Conservation (phyloP, 495 filamentous ascomycete species). For the Lasiosphaeria hispida region DNA sequence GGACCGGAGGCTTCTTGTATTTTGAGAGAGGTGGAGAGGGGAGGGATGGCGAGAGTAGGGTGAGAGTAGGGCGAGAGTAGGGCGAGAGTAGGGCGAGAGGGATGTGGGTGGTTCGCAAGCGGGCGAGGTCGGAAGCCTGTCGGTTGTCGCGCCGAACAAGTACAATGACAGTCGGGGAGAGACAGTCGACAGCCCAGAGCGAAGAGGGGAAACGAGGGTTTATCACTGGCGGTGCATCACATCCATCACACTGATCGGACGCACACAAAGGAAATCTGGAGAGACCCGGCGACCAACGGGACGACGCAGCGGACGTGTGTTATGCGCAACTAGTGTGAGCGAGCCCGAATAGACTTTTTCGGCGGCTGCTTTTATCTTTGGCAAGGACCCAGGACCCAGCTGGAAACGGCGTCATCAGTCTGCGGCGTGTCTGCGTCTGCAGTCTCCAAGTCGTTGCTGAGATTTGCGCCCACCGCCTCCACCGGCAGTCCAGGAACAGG, state of each 20-base stretch:
- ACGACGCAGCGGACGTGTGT: neutral
- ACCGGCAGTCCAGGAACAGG: no score
- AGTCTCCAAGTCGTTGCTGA: no score
- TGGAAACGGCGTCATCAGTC: constrained; percentile 14
- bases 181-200: neutral
- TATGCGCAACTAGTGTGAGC: neutral
- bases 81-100: neutral
- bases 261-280: neutral
- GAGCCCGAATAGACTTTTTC: constrained; percentile 10
- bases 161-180: neutral
- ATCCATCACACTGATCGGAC: neutral
- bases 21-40: neutral
- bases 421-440: no score
- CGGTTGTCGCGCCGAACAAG: neutral
- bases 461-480: no score
- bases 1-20: neutral
- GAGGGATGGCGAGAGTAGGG: neutral
- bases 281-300: constrained; percentile 5
- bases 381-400: neutral
- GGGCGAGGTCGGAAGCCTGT: constrained; percentile 4
- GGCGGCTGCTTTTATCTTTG: neutral
- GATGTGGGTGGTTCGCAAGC: constrained; percentile 1
- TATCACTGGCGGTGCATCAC: neutral
- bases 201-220: neutral
- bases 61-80: neutral